phyloP scores from a whole-genome alignment of 192 early-diverging fungal genomes.

The Pilaira anomala region DNA sequence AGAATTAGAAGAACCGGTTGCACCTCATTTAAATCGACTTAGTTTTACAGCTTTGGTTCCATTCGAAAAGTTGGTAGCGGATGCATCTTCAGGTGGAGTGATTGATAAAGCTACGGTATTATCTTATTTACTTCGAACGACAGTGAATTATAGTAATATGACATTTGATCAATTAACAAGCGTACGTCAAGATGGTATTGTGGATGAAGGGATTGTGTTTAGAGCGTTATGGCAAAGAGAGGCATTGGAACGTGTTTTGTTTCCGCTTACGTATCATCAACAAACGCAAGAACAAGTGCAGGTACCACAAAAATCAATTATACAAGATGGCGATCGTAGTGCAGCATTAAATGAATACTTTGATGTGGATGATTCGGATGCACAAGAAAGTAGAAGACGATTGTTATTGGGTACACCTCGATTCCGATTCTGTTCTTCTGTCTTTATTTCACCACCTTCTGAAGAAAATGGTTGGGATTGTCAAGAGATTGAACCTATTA shows the following conservation, averaged over 20 bases:
- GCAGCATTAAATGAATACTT: constrained; percentile 35
- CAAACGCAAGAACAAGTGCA: neutral
- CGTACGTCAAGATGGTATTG: constrained; percentile 32
- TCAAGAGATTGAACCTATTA: neutral
- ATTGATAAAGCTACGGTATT: constrained; percentile 30
- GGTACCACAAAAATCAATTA: neutral
- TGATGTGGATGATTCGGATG: constrained; percentile 27
- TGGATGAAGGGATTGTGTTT: constrained; percentile 33
- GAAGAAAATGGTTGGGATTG: constrained; percentile 18
- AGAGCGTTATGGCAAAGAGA: constrained; percentile 37
- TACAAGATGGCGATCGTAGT: constrained; percentile 4
- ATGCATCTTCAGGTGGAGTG: constrained; percentile 27
- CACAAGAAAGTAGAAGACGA: constrained; percentile 21
- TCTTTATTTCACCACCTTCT: constrained; percentile 10
- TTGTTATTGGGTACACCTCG: constrained; percentile 24
- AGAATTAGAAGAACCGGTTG: constrained; percentile 3
- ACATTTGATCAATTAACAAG: constrained; percentile 32
- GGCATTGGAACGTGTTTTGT: constrained; percentile 32
- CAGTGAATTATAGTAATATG: constrained; percentile 37
- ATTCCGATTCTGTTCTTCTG: constrained; percentile 24
- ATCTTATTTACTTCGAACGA: constrained; percentile 26
- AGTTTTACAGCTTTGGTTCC: constrained; percentile 29
- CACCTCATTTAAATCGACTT: constrained; percentile 1
- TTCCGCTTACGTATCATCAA: constrained; percentile 9
- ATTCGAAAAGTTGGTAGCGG: constrained; percentile 32